phyloP scores from a whole-genome alignment of 148 eudicot species.

The Pouteria glomerata region DNA sequence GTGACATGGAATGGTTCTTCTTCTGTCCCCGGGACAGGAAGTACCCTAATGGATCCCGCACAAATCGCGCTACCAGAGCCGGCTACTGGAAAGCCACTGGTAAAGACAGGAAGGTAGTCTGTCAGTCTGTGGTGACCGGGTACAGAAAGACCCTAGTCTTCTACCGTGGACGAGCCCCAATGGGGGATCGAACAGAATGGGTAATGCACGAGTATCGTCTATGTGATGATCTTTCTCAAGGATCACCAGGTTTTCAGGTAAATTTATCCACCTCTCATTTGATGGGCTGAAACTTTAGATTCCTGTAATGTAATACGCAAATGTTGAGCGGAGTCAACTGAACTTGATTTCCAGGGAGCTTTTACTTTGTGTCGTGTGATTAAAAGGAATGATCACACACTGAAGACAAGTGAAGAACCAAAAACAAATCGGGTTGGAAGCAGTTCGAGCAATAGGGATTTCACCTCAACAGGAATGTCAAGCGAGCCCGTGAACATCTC shows the following conservation, averaged over 20 bases:
- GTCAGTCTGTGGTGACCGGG: constrained; percentile 53
- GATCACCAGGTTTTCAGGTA: constrained; percentile 53
- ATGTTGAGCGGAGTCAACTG: not conserved
- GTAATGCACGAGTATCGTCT: constrained; percentile 93
- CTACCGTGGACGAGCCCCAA: constrained; percentile 80
- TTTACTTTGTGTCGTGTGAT: constrained; percentile 73
- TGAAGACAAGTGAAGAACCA: constrained; percentile 30
- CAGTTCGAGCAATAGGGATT: constrained; percentile 33
- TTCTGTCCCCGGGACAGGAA: constrained; percentile 79
- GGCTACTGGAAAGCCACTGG: constrained; percentile 99
- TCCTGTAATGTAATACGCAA: not conserved
- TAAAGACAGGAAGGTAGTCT: constrained; percentile 69
- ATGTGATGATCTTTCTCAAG: constrained; percentile 50
- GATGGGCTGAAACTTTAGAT: not conserved
- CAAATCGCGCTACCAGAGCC: constrained; percentile 80
- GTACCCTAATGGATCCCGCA: constrained; percentile 79
- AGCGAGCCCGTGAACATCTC: constrained; percentile 38
- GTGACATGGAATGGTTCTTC: constrained; percentile 92
- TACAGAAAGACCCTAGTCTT: constrained; percentile 83
- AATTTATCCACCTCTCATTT: constrained; percentile 3
- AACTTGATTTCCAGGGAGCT: constrained; percentile 41
- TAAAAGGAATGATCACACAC: constrained; percentile 39
- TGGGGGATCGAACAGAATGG: constrained; percentile 84
- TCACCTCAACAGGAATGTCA: constrained; percentile 19
- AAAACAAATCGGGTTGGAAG: constrained; percentile 34